Conservation (phyloP, 1,139 yeast species). For the Tardiomyces blankii region DNA sequence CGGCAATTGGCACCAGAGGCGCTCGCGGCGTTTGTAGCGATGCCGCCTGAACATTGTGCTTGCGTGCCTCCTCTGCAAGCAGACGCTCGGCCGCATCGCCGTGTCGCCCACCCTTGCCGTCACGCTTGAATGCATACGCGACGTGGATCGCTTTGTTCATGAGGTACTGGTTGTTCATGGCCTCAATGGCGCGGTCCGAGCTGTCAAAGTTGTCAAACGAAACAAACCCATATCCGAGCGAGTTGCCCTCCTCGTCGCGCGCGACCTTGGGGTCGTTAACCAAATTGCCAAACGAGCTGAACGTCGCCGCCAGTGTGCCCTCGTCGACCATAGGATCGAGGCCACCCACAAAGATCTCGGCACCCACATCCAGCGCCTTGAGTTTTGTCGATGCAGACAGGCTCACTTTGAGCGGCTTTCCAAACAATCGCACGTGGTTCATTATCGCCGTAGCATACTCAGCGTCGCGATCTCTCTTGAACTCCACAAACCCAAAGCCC, state of each 20-base stretch:
- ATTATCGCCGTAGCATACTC: conserved; percentile 57
- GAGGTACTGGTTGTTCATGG: conserved; percentile 57
- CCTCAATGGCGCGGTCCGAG: conserved; percentile 62
- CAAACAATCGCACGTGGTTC: conserved; percentile 53
- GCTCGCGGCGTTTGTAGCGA: neutral
- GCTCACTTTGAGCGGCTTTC: conserved; percentile 51
- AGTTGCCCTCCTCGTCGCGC: conserved; percentile 41
- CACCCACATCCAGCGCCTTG: conserved; percentile 47
- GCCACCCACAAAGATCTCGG: conserved; percentile 64
- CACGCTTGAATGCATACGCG: conserved; percentile 65
- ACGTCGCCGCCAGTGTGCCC: conserved; percentile 45
- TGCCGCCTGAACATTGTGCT: neutral
- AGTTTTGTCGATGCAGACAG: conserved; percentile 32
- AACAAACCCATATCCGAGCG: conserved; percentile 57
- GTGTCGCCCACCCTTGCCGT: conserved; percentile 46
- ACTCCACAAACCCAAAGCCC: conserved; percentile 85
- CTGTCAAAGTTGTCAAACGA: conserved; percentile 51
- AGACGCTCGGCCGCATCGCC: conserved; percentile 75
- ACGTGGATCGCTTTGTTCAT: conserved; percentile 55
- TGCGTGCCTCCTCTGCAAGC: conserved; percentile 33
- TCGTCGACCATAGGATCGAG: conserved; percentile 63
- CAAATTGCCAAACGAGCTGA: conserved; percentile 59
- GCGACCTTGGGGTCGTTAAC: conserved; percentile 41
- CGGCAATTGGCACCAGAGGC: no score
- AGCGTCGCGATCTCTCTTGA: conserved; percentile 48